These are phyloP conservation scores for Castanea crenata DNA, from an alignment of 306 rosid species.

Conservation along the genomic window DNA sequence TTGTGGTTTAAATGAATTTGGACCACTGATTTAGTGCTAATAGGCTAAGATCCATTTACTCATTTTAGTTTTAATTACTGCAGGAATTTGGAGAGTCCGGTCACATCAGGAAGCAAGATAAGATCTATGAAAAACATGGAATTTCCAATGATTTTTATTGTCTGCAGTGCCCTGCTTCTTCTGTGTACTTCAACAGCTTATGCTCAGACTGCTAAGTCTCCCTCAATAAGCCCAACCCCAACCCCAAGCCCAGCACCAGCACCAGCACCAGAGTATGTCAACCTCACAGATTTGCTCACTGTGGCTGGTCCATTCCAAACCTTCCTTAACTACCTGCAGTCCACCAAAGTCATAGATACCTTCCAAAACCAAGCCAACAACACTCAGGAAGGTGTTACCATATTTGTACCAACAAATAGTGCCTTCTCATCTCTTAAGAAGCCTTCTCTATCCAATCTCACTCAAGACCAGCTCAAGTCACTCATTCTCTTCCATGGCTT, in stretches of 20 bases:
- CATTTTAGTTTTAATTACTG: slow-evolving; percentile 2
- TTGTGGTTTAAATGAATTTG: slow-evolving; percentile 18
- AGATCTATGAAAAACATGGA: slow-evolving; percentile 42
- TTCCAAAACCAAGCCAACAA: slow-evolving; percentile 94
- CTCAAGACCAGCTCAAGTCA: slow-evolving; percentile 61
- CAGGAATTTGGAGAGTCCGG: slow-evolving; percentile 72
- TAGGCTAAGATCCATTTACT: slow-evolving; percentile 30
- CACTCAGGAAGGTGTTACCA: slow-evolving; percentile 84
- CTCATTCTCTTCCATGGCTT: slow-evolving; percentile 78
- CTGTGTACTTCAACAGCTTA: slow-evolving; percentile 47
- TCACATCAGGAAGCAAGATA: slow-evolving; percentile 10
- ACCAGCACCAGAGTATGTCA: slow-evolving; percentile 63
- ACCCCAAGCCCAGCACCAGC: slow-evolving; percentile 57
- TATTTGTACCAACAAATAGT: slow-evolving; percentile 77
- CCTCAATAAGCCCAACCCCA: slow-evolving; percentile 59
- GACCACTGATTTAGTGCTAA: not conserved
- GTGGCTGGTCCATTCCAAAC: slow-evolving; percentile 94
- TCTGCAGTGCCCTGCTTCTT: slow-evolving; percentile 44
- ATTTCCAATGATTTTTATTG: slow-evolving; percentile 41
- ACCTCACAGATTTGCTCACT: slow-evolving; percentile 66
- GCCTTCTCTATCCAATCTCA: slow-evolving; percentile 69
- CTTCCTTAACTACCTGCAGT: slow-evolving; percentile 63
- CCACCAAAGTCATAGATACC: slow-evolving; percentile 82
- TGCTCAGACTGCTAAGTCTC: slow-evolving; percentile 65
- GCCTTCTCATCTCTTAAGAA: slow-evolving; percentile 62